phyloP scores from a whole-genome alignment of 805 yeast genomes.

The Cyberlindnera veronae region DNA sequence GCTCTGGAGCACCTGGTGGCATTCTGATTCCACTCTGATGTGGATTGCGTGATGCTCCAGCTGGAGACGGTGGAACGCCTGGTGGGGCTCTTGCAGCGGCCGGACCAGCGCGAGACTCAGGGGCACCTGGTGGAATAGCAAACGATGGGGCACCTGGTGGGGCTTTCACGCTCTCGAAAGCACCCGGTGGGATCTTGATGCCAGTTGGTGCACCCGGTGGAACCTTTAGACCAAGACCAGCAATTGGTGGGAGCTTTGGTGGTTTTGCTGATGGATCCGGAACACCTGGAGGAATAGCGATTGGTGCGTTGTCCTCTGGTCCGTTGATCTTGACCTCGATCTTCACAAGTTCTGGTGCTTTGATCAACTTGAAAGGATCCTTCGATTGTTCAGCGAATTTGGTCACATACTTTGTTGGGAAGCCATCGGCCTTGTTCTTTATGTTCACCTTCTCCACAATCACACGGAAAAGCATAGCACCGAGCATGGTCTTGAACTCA shows the following conservation, averaged over 20 bases:
- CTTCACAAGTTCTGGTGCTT: slow-evolving; percentile 1
- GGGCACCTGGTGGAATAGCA: background rate
- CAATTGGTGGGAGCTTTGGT: background rate
- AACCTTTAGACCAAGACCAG: background rate
- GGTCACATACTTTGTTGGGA: slow-evolving; percentile 9
- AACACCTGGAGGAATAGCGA: slow-evolving; percentile 5
- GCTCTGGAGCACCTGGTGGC: slow-evolving; percentile 6
- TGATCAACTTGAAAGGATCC: slow-evolving; percentile 13
- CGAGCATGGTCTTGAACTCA: slow-evolving; percentile 11
- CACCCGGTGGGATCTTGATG: slow-evolving; percentile 1
- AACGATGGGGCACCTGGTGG: background rate
- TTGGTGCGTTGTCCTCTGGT: background rate
- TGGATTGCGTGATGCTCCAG: background rate
- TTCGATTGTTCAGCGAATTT: slow-evolving; percentile 18
- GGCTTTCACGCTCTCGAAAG: background rate
- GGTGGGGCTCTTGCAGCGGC: background rate
- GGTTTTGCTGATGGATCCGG: background rate
- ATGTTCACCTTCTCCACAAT: slow-evolving; percentile 15
- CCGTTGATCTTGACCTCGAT: background rate
- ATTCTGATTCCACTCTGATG: background rate
- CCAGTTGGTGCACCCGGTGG: slow-evolving; percentile 1
- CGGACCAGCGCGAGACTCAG: background rate
- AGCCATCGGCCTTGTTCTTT: slow-evolving; percentile 6
- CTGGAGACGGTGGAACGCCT: background rate
- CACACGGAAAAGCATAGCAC: slow-evolving; percentile 17